Evolutionary conservation across 2,329 filamentous ascomycete species (phyloP), one percentile per base, ranked within the genome.

Genomic region (Pseudofabraea citricarpa): DNA sequence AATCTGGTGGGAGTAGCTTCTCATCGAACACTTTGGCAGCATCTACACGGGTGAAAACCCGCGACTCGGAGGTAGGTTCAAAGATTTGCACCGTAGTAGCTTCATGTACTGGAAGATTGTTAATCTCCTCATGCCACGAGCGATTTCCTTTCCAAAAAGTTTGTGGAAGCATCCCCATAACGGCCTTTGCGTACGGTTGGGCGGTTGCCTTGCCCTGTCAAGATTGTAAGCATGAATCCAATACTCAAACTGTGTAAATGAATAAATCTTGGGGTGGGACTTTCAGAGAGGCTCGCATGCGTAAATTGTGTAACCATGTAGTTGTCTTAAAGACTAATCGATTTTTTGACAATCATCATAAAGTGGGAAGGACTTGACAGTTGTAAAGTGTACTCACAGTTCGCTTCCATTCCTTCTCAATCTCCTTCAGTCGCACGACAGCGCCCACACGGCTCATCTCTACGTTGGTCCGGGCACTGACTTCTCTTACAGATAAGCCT

Each of bases 271-370:
- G n/a, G n/a, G n/a, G 19, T 50, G 47, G 53, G 56, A 54, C 42
- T 46, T 58, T 88, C 84, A 88, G 84, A 84, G 79, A 84, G 79
- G 79, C 74, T 80, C 75, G 77, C 74, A 83, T 83, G 79, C 76
- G 75, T 78, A 79, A 71, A 72, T 72, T 78, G 76, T 85, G 74
- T 91, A 91, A 96, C 87, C 88, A 93, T 83, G 74, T 81, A 64
- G 72, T 67, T 82, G 90, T 97, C 90, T 95, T 96, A 76, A 94
- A 95, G 91, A 97, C 91, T 96, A 95, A 97, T 96, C 91, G 91
- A 80, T 72, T 81, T 83, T 80, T 77, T 71, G 65, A 79, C 69
- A 73, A 77, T 87, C 83, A 86, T 86, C 82, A 85, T 62, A 56
- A 55, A 56, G 45, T 43, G 32, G 35, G 43, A 19, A 31, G 16